Evolutionary conservation across 139 green algal genomes (phyloP).

Genomic region (Marvania coccoides): DNA sequence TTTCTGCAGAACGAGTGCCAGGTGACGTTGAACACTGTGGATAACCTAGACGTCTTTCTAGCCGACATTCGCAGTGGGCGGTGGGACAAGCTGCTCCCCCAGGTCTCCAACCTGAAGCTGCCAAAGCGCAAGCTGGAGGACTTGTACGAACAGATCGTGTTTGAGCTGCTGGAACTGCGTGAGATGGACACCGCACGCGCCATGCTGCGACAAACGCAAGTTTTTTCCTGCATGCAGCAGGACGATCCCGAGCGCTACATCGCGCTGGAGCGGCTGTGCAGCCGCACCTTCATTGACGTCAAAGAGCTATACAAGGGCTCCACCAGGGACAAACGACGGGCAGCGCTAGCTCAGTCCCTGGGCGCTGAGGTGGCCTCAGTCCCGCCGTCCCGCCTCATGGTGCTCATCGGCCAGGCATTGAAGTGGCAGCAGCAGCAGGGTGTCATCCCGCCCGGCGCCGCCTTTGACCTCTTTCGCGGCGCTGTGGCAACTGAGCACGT

Average conservation of each 20-base stretch:
- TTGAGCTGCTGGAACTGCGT: conserved; percentile 93
- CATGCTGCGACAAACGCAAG: conserved; percentile 82
- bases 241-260: conserved; percentile 81
- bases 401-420: conserved; percentile 90
- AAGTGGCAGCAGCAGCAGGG: conserved; percentile 90
- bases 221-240: conserved; percentile 71
- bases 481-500: conserved; percentile 61
- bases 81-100: conserved; percentile 87
- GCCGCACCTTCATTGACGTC: conserved; percentile 67
- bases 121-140: conserved; percentile 80
- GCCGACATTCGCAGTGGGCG: conserved; percentile 79
- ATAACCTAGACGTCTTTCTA: conserved; percentile 83
- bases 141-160: conserved; percentile 92
- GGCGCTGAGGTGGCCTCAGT: conserved; percentile 79
- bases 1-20: conserved; percentile 78
- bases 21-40: conserved; percentile 92
- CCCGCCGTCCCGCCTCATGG: conserved; percentile 86
- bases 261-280: conserved; percentile 74
- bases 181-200: conserved; percentile 85
- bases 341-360: conserved; percentile 65
- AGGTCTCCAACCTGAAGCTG: conserved; percentile 78
- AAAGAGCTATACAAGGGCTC: conserved; percentile 67
- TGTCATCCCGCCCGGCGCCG: conserved; percentile 70
- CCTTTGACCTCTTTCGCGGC: conserved; percentile 89
- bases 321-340: conserved; percentile 80